These are phyloP conservation scores for Didymella pomorum DNA, from an alignment of 2,329 filamentous ascomycete genomes.

Conservation along the genomic window DNA sequence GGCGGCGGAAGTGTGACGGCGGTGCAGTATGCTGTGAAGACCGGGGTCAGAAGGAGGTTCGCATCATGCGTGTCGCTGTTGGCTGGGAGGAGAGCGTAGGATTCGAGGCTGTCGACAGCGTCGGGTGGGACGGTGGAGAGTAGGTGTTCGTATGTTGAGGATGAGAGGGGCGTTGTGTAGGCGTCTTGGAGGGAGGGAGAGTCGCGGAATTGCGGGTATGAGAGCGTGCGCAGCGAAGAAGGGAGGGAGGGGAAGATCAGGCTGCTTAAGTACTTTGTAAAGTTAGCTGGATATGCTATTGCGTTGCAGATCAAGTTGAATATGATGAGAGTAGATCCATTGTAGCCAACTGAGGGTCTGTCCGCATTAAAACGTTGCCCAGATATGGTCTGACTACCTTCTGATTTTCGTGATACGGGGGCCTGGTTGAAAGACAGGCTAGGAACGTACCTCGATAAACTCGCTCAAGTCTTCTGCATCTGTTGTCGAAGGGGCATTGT, in stretches of 20 bases:
- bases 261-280: conserved; percentile 69
- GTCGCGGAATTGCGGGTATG: conserved; percentile 65
- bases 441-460: conserved; percentile 71
- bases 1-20: conserved; percentile 69
- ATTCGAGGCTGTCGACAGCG: conserved; percentile 70
- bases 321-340: background rate
- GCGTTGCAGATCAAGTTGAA: background rate
- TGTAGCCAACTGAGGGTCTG: background rate
- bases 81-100: conserved; percentile 69
- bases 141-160: conserved; percentile 59
- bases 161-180: conserved; percentile 67
- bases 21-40: conserved; percentile 69
- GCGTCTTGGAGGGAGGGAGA: conserved; percentile 59
- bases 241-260: conserved; percentile 75
- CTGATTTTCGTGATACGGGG: background rate
- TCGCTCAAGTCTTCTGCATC: conserved; percentile 76
- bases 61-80: conserved; percentile 49
- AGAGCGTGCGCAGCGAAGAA: conserved; percentile 65
- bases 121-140: conserved; percentile 63
- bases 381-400: too few relatives aligned
- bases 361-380: too few relatives aligned
- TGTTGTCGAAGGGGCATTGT: conserved; percentile 20
- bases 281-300: conserved; percentile 3
- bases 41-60: conserved; percentile 66
- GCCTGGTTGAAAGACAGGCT: background rate